Percentiles rank a stretch among this genome's conserved stretches.
phyloP scores from a whole-genome alignment of 306 rosid species.

The Sechiopsis laciniata region DNA sequence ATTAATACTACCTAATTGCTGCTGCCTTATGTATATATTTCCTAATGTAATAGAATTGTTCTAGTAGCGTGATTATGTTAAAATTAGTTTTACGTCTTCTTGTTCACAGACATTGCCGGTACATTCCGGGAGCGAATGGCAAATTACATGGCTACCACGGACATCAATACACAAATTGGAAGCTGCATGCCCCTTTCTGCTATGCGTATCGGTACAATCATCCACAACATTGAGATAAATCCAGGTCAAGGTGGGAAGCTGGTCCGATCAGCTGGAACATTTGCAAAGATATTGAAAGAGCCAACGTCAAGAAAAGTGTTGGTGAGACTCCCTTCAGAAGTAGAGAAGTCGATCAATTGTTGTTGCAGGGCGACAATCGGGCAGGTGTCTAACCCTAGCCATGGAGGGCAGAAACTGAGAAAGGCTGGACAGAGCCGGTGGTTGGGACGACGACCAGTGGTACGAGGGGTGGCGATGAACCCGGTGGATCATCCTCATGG shows the following conservation, averaged over 20 bases:
- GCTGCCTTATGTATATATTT: too few species aligned
- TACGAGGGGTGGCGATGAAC: conserved; percentile 90
- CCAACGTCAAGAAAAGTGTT: conserved; percentile 49
- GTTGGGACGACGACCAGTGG: conserved; percentile 69
- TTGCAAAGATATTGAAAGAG: conserved; percentile 80
- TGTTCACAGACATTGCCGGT: conserved; percentile 28
- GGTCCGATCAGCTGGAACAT: conserved; percentile 77
- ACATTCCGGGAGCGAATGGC: conserved; percentile 43
- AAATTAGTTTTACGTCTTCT: not conserved
- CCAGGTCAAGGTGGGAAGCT: conserved; percentile 91
- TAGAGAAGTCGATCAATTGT: conserved; percentile 56
- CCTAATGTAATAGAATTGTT: not conserved
- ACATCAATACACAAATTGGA: conserved; percentile 70
- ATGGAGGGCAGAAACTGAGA: conserved; percentile 54
- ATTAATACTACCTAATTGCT: too few species aligned
- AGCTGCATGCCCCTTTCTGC: conserved; percentile 76
- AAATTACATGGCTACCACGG: conserved; percentile 49
- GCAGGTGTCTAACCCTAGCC: conserved; percentile 69
- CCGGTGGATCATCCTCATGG: conserved; percentile 37
- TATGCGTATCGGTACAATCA: conserved; percentile 81
- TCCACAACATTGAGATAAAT: conserved; percentile 75
- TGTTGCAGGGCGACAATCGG: conserved; percentile 73
- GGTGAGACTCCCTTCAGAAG: conserved; percentile 62
- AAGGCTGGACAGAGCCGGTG: conserved; percentile 83
- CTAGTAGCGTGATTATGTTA: not conserved